These are phyloP conservation scores for Selaginella moellendorffii DNA, from an alignment of 75 land plant genomes.

Conservation along the genomic window DNA sequence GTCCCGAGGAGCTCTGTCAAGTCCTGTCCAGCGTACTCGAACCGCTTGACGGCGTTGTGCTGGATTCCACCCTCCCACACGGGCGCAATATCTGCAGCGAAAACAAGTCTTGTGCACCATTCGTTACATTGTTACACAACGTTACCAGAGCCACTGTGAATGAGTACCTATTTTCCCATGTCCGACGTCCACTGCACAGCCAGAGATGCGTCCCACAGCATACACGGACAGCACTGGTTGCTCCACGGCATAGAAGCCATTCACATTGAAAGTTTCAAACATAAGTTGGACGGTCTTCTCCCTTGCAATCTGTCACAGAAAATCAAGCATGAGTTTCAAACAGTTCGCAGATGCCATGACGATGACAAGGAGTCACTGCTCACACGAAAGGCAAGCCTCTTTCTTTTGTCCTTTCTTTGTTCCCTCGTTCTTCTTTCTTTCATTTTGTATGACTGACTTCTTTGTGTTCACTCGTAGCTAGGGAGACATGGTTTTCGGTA, in stretches of 20 bases:
- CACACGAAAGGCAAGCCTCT: slow-evolving; percentile 13
- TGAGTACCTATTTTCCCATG: slow-evolving; percentile 87
- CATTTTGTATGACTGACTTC: slow-evolving; percentile 13
- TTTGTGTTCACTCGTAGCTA: slow-evolving; percentile 28
- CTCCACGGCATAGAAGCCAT: slow-evolving; percentile 95
- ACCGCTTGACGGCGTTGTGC: slow-evolving; percentile 89
- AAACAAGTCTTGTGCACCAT: slow-evolving; percentile 5
- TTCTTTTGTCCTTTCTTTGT: no score
- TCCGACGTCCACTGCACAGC: slow-evolving; percentile 96
- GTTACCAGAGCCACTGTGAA: not conserved
- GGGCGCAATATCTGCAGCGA: slow-evolving; percentile 86
- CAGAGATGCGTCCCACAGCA: slow-evolving; percentile 97
- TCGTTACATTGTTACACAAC: no score
- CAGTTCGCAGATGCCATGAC: no score
- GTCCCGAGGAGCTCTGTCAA: slow-evolving; percentile 60
- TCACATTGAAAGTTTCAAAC: slow-evolving; percentile 93
- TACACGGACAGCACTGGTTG: slow-evolving; percentile 96
- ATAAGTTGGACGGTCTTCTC: slow-evolving; percentile 90
- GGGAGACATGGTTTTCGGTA: no score
- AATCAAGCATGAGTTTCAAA: slow-evolving; percentile 3
- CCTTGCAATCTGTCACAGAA: slow-evolving; percentile 45
- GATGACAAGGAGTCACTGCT: slow-evolving; percentile 73
- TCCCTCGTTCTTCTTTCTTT: no score
- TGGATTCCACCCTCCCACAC: slow-evolving; percentile 99
- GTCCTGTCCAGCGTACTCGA: slow-evolving; percentile 84